Evolutionary conservation across 345 rosid genomes (phyloP).

Genomic region (Melaleuca alternifolia): DNA sequence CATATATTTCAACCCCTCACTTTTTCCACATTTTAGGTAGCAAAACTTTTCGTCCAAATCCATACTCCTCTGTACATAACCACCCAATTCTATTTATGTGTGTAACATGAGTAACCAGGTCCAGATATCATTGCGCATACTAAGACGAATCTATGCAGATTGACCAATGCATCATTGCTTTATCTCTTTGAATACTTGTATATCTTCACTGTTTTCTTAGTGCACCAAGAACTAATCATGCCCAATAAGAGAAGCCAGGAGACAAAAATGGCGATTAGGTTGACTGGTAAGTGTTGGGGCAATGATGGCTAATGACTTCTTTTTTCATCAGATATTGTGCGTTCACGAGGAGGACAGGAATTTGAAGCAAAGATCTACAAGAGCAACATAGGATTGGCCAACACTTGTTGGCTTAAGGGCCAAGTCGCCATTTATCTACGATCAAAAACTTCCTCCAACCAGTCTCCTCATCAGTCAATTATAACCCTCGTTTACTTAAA

Average conservation of each 20-base stretch:
- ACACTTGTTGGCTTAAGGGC: background rate
- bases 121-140: background rate
- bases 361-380: background rate
- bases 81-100: background rate
- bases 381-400: background rate
- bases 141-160: background rate
- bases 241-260: background rate
- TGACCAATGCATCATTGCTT: background rate
- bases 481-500: background rate
- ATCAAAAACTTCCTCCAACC: background rate
- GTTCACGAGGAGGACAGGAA: background rate
- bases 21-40: background rate
- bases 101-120: background rate
- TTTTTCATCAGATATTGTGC: background rate
- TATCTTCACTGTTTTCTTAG: background rate
- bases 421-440: background rate
- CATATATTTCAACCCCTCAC: background rate
- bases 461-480: background rate
- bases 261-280: background rate
- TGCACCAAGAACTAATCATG: background rate
- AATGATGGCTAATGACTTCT: background rate
- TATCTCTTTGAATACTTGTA: background rate
- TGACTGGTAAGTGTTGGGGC: background rate
- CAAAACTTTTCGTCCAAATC: background rate
- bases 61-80: background rate